Evolutionary conservation across 2,329 filamentous ascomycete genomes (phyloP).

Genomic region (Fragosphaeria purpurea): DNA sequence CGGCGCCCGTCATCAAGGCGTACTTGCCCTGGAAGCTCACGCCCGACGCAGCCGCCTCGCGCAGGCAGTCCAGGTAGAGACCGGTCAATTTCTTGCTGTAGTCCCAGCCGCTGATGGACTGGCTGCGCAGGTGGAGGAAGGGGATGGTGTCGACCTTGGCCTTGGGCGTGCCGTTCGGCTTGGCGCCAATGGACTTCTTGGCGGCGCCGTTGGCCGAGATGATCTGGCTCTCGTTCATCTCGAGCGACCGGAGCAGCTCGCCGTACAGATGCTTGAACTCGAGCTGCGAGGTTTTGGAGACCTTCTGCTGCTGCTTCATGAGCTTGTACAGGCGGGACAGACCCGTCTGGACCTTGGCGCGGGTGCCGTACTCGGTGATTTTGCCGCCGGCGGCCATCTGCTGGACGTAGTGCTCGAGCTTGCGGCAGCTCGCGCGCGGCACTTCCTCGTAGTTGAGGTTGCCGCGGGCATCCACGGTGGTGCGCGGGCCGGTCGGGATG

Average conservation of each 20-base stretch:
- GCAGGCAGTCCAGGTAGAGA: slow-evolving; percentile 82
- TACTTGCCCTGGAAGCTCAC: slow-evolving; percentile 93
- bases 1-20: slow-evolving; percentile 94
- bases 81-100: slow-evolving; percentile 98
- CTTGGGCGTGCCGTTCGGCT: slow-evolving; percentile 51
- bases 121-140: slow-evolving; percentile 93
- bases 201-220: slow-evolving; percentile 49
- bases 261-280: slow-evolving; percentile 94
- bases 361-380: slow-evolving; percentile 96
- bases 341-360: slow-evolving; percentile 95
- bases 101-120: slow-evolving; percentile 89
- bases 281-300: slow-evolving; percentile 90
- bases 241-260: slow-evolving; percentile 85
- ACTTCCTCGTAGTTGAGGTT: slow-evolving; percentile 89
- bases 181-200: slow-evolving; percentile 38
- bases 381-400: slow-evolving; percentile 98
- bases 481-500: slow-evolving; percentile 82
- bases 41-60: slow-evolving; percentile 76
- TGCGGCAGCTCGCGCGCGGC: slow-evolving; percentile 79
- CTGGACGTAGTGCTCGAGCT: slow-evolving; percentile 95
- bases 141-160: slow-evolving; percentile 96
- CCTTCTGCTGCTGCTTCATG: slow-evolving; percentile 95
- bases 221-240: slow-evolving; percentile 98
- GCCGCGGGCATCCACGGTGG: slow-evolving; percentile 83
- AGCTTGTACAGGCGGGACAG: slow-evolving; percentile 93